Evolutionary conservation across 768 basidiomycete species (phyloP).

Genomic region (Sistotremastrum suecicum): DNA sequence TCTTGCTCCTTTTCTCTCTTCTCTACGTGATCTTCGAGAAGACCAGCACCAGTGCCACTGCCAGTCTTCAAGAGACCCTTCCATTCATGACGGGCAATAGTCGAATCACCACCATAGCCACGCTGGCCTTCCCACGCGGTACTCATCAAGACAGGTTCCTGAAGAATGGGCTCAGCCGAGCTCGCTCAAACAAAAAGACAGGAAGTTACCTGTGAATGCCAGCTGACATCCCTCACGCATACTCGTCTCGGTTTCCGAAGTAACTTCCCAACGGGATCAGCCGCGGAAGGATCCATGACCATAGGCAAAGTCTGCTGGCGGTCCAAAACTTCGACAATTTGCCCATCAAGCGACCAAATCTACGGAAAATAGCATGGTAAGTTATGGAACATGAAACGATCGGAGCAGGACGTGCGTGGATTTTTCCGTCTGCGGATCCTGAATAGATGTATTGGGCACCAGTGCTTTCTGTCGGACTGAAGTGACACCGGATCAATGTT

Average conservation of each 20-base stretch:
- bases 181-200: not conserved
- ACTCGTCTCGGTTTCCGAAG: conserved; percentile 18
- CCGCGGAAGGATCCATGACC: conserved; percentile 55
- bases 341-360: conserved; percentile 94
- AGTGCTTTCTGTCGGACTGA: conserved; percentile 86
- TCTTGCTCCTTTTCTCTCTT: conserved; percentile 25
- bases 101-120: conserved; percentile 37
- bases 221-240: conserved; percentile 89
- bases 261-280: conserved; percentile 27
- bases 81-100: conserved; percentile 91
- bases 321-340: conserved; percentile 71
- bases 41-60: conserved; percentile 20
- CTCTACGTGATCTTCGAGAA: conserved; percentile 65
- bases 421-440: conserved; percentile 71
- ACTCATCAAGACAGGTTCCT: conserved; percentile 87
- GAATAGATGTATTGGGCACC: conserved; percentile 91
- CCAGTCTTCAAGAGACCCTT: conserved; percentile 73
- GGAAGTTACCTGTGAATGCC: conserved; percentile 64
- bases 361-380: conserved; percentile 17
- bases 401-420: conserved; percentile 44
- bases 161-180: conserved; percentile 2
- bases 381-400: not conserved
- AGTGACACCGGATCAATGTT: conserved; percentile 92
- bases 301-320: conserved; percentile 60
- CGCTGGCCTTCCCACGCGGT: conserved; percentile 69